These are phyloP conservation scores for Tephrocybe sp. DNA, from an alignment of 768 basidiomycete species.

Conservation along the genomic window DNA sequence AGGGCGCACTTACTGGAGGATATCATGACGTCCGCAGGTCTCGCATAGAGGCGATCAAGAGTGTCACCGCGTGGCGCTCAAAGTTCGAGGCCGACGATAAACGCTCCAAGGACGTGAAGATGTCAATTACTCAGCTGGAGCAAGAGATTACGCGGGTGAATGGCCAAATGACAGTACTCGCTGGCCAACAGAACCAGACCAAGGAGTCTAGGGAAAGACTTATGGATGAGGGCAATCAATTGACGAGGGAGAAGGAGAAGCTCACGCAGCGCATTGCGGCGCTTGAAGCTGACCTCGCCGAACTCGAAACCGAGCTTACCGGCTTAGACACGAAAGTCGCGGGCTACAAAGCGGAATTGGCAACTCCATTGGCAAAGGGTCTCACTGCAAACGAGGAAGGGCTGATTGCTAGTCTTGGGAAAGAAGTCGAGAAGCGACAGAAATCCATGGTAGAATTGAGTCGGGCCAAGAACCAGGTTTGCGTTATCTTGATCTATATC, in stretches of 20 bases:
- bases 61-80: slow-evolving; percentile 70
- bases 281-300: slow-evolving; percentile 67
- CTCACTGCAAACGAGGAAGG: slow-evolving; percentile 73
- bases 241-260: slow-evolving; percentile 72
- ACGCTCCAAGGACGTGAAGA: slow-evolving; percentile 73
- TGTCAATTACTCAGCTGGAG: slow-evolving; percentile 67
- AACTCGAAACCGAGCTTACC: slow-evolving; percentile 70
- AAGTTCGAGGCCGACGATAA: slow-evolving; percentile 68
- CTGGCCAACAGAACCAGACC: slow-evolving; percentile 70
- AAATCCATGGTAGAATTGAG: slow-evolving; percentile 69
- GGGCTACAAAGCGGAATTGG: slow-evolving; percentile 69
- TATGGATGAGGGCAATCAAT: slow-evolving; percentile 54
- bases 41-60: slow-evolving; percentile 84
- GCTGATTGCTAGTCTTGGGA: slow-evolving; percentile 64
- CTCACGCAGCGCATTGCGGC: slow-evolving; percentile 56
- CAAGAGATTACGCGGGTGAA: slow-evolving; percentile 81
- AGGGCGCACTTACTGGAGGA: slow-evolving; percentile 94
- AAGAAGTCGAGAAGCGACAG: slow-evolving; percentile 75
- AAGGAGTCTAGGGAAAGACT: slow-evolving; percentile 68
- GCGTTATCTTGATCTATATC: slow-evolving; percentile 20
- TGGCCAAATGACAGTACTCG: slow-evolving; percentile 71
- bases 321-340: slow-evolving; percentile 60
- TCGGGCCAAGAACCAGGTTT: slow-evolving; percentile 68
- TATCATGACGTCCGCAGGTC: slow-evolving; percentile 92
- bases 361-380: slow-evolving; percentile 71